Evolutionary conservation across 768 basidiomycete genomes (phyloP), one percentile per base, ranked within the genome.

Genomic region (Pisolithus tinctorius): DNA sequence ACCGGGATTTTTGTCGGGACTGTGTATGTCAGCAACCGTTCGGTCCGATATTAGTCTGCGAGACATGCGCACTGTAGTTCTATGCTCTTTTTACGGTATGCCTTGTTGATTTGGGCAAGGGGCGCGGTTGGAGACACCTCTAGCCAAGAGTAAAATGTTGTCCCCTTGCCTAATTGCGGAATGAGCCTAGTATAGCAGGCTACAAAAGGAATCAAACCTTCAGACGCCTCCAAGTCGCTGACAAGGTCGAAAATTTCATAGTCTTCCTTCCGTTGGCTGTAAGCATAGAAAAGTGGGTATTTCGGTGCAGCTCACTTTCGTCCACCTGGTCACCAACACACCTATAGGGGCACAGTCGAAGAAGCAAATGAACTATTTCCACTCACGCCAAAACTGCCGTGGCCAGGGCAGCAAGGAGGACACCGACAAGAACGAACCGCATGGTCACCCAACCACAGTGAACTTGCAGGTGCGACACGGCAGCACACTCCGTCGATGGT

Each of bases 161-260:
- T 91, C 30, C 86, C 91, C 64, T 88, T 93, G 54, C 86, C 85
- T 84, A 59, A 2, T 44, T 49, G 43, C 16, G 29, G 42, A 37
- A 20, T 39, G 17, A 9, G 13, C 25, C 26, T 23, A 47, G 23
- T 47, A 46, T 37, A 37, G 20, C 8, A 47, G 45, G 44, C 27
- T 17, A 36, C 31, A 17, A 49, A 34, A 38, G 30, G 41, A 63
- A 71, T 47, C 47, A 16, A 47, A 75, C 93, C 93, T 74, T 96
- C 94, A 2, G 89, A 73, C 3, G 72, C 73, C 67, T 94, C 85
- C 20, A 97, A 65, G 17, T 79, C 88, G 55, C 80, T 79, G 52
- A 95, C 93, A 13, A 96, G 77, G 70, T 96, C 94, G 63, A 97
- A 97, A 36, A 97, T 94, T 68, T 97, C 93, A 74, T 96, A 80